A percentile compares a stretch with the other conserved stretches of the same genome.
These are phyloP conservation scores for Pseudozyma pruni DNA, from an alignment of 1,284 basidiomycete genomes.

Conservation along the genomic window DNA sequence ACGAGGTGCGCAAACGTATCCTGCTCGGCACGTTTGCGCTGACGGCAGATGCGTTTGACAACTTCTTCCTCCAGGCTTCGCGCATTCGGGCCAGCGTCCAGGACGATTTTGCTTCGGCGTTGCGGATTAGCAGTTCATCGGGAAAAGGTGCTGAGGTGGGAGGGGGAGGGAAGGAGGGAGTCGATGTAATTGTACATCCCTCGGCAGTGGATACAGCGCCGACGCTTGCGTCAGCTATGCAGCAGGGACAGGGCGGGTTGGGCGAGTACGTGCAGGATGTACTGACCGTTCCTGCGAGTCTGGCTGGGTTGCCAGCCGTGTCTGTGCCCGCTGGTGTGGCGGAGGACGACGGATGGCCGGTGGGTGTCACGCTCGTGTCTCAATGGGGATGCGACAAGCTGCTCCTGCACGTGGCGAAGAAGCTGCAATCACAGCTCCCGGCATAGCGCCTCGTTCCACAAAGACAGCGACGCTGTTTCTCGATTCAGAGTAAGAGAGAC, in stretches of 20 bases:
- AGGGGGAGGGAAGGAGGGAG: conserved; percentile 66
- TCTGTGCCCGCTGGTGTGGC: conserved; percentile 75
- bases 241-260: background rate
- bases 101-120: conserved; percentile 79
- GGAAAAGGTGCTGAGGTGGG: background rate
- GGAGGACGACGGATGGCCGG: conserved; percentile 74
- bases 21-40: conserved; percentile 92
- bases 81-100: conserved; percentile 78
- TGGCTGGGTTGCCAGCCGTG: conserved; percentile 87
- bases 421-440: conserved; percentile 68
- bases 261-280: conserved; percentile 86
- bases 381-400: conserved; percentile 88
- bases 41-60: conserved; percentile 91
- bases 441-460: background rate
- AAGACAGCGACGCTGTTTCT: too few species aligned
- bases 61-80: conserved; percentile 93
- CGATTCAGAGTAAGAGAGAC: too few species aligned
- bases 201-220: conserved; percentile 60
- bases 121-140: conserved; percentile 72
- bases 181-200: conserved; percentile 85
- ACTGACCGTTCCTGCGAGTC: conserved; percentile 87
- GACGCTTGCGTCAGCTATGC: conserved; percentile 18
- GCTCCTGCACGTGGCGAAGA: conserved; percentile 74
- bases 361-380: conserved; percentile 84
- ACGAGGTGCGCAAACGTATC: conserved; percentile 86